Evolutionary conservation across 169 alveolate species (phyloP).

Genomic region (Perkinsus marinus): DNA sequence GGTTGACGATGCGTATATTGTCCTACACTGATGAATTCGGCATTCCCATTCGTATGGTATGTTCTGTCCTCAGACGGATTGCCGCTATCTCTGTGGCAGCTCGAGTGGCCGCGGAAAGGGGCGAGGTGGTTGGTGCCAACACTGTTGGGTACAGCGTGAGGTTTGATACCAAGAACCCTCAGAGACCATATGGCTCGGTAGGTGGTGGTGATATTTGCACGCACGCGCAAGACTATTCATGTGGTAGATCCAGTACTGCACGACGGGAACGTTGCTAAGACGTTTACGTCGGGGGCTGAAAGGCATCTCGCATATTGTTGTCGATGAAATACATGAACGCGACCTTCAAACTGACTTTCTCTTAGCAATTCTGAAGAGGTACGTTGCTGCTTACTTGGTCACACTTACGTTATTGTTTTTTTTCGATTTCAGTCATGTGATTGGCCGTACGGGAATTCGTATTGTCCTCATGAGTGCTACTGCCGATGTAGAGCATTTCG

Average conservation of each 20-base stretch:
- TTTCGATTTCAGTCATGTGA: neutral
- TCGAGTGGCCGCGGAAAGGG: constrained; percentile 2
- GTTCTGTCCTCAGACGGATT: neutral
- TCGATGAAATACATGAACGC: constrained; percentile 46
- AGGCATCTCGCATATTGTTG: constrained; percentile 12
- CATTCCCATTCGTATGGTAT: neutral
- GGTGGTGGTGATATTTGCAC: neutral
- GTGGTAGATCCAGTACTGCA: neutral
- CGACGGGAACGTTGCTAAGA: constrained; percentile 1
- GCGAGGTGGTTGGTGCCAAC: neutral
- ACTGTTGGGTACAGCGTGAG: neutral
- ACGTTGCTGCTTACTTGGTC: neutral
- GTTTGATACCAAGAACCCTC: neutral
- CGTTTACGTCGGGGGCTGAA: neutral
- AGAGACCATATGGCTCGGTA: neutral
- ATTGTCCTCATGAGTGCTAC: constrained; percentile 2
- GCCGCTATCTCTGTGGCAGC: constrained; percentile 3
- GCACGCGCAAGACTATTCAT: neutral
- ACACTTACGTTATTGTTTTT: neutral
- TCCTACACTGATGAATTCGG: neutral
- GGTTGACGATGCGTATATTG: too few species aligned
- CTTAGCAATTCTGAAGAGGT: neutral
- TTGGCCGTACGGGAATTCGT: neutral
- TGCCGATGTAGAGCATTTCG: neutral
- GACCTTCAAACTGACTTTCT: constrained; percentile 27